Base-by-base conservation (phyloP, 1,139 yeast genomes). In the Kodamaea alishanica region DNA sequence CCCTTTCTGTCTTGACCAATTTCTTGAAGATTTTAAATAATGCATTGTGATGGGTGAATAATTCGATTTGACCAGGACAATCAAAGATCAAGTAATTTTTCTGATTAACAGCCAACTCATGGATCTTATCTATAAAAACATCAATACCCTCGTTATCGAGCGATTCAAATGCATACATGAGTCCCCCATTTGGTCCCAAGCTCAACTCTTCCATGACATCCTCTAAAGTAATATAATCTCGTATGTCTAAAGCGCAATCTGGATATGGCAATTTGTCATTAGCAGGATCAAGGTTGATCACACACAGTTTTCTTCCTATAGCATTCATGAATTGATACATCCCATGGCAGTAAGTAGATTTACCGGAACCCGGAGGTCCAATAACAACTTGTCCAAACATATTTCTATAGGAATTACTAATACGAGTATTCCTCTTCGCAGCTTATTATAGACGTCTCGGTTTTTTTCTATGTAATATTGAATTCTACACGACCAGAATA, bases 301-400 rank as follows among this genome's bases (percentile, higher is more conserved):
- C 75, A 29, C 86, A 73, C 42, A 87, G 81, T 51, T 87, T 85
- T 41, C 99, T 70, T 6, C 99, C 99, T 34, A 94, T 88, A 1
- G 97, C 96, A 43, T 85, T 82, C 52, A 90, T 73, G 58, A 94
- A 92, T 68, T 92, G 97, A 51, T 77, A 76, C 81, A 92, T 79
- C 24, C 98, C 98, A 58, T 81, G 72, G 57, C 97, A 89, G 58
- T 87, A 94, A 0, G 98, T 94, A 0, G 97, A 87, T 56, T 94
- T 94, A 1, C 99, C 99, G 0, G 96, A 77, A 2, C 98, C 99
- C 0, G 99, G 98, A 0, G 98, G 97, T 0, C 99, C 99, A 28
- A 94, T 87, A 9, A 92, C 92, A 15, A 92, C 78, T 61, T 92
- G 97, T 2, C 95, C 97, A 60, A 87, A 90, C 68, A 71, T 70